A percentile compares a stretch with the other conserved stretches of the same genome.
Evolutionary conservation across 306 rosid species (phyloP).

Genomic region (Glycine soja): DNA sequence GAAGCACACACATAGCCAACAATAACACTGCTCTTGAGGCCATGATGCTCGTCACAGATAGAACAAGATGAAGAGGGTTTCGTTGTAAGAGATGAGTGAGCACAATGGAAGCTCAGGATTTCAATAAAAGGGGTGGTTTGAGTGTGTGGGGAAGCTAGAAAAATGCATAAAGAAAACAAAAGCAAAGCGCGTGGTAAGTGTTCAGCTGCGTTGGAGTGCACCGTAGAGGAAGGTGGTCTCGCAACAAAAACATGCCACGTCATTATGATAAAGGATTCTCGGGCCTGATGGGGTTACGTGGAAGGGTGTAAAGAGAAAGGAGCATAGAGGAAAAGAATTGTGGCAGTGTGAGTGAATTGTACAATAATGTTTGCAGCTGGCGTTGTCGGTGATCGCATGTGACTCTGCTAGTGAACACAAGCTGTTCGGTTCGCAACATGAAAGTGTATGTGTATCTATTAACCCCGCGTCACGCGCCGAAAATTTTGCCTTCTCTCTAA

Average conservation of each 20-base stretch:
- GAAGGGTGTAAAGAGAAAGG: constrained; percentile 10
- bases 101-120: constrained; percentile 9
- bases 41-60: constrained; percentile 30
- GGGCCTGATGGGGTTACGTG: not conserved
- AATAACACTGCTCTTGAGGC: constrained; percentile 57
- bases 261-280: fast-evolving
- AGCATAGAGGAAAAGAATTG: constrained; percentile 26
- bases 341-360: constrained; percentile 36
- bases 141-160: not conserved
- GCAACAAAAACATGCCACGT: constrained; percentile 22
- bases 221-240: not conserved
- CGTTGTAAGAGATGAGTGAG: not conserved
- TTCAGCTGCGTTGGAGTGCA: not conserved
- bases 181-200: constrained; percentile 42
- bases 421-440: not conserved
- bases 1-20: constrained; percentile 60
- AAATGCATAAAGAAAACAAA: constrained; percentile 9
- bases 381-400: constrained; percentile 58
- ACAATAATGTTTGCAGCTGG: constrained; percentile 46
- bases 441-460: not conserved
- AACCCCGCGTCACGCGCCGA: constrained; percentile 51
- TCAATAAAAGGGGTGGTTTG: constrained; percentile 35
- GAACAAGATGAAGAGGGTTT: constrained; percentile 1
- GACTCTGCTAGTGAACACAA: constrained; percentile 8
- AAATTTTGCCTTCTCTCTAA: constrained; percentile 7